Evolutionary conservation across 1,139 yeast genomes (phyloP), one percentile per base, ranked within the genome.

Genomic region (Wickerhamiella infanticola): DNA sequence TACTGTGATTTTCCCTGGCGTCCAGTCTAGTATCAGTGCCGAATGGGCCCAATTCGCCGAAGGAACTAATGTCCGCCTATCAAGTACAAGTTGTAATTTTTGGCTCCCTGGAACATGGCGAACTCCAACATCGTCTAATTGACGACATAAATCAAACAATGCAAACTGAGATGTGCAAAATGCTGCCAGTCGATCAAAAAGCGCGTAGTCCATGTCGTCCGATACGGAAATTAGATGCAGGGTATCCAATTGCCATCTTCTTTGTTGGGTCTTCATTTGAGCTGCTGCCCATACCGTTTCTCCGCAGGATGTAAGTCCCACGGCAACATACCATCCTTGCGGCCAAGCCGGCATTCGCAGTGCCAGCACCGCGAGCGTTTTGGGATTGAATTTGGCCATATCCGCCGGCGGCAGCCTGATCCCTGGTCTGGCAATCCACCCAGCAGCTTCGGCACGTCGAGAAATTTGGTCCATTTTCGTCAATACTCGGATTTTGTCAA

Each of bases 241-340:
- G 1, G 51, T 48, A 5, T 51, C 54, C 7, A 54, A 33, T 7
- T 41, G 37, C 57, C 57, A 54, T n/a, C 57, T 46, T 3, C 54
- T 46, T 31, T 50, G 53, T 2, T n/a, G 9, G 35, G 50, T 48
- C 26, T 36, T 44, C 37, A 54, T 38, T 24, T 51, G 48, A 5
- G 53, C 42, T 1, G 55, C 57, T 13, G 50, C 45, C 57, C 57
- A 54, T 2, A 40, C 42, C 2, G 52, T 26, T 5, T 25, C 36
- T 7, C 39, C 40, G 24, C 52, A 51, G n/a, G 54, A 51, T 4
- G 53, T 51, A 5, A 63, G 45, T 0, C 61, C 55, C 1, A 61
- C 64, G 3, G 63, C 51, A 24, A 65, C 48, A 46, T 58, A 64
- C 67, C 68, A 65, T 13, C 60, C 57, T 1, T 50, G 49, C 0